Evolutionary conservation across 768 basidiomycete genomes (phyloP).

Genomic region (Tephrocybe rancida): DNA sequence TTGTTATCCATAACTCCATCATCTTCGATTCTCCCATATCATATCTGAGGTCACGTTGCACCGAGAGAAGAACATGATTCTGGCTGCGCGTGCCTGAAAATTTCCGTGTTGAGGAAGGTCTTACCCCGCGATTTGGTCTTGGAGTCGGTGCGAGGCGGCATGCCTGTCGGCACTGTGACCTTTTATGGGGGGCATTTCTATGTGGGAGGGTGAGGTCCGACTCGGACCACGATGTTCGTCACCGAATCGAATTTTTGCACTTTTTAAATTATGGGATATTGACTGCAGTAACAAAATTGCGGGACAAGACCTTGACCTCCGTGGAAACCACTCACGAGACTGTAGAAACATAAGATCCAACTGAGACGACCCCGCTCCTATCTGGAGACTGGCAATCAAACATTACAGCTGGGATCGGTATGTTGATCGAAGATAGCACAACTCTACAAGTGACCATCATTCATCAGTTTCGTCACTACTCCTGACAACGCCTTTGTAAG

Average conservation of each 20-base stretch:
- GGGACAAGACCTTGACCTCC: neutral
- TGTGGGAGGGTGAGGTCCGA: slow-evolving; percentile 11
- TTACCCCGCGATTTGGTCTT: slow-evolving; percentile 7
- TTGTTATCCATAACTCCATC: slow-evolving; percentile 1
- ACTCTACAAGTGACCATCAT: slow-evolving; percentile 14
- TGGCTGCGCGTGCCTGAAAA: slow-evolving; percentile 5
- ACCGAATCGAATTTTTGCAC: too few relatives aligned
- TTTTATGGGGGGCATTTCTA: neutral
- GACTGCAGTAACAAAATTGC: neutral
- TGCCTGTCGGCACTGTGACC: slow-evolving; percentile 3
- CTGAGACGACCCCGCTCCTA: neutral
- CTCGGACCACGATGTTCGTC: slow-evolving; percentile 8
- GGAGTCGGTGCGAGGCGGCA: slow-evolving; percentile 10
- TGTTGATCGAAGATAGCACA: slow-evolving; percentile 13
- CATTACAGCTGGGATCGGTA: neutral
- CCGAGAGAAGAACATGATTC: neutral
- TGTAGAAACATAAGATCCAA: neutral
- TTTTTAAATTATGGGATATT: too few relatives aligned
- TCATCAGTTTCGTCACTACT: slow-evolving; percentile 14
- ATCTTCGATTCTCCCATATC: slow-evolving; percentile 2
- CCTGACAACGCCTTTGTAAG: slow-evolving; percentile 14
- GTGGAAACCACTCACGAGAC: neutral
- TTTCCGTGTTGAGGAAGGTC: slow-evolving; percentile 6
- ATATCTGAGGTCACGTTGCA: slow-evolving; percentile 6
- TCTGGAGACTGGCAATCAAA: slow-evolving; percentile 19